phyloP scores from a whole-genome alignment of 73 alveolate genomes.

The Durusdinium trenchii region DNA sequence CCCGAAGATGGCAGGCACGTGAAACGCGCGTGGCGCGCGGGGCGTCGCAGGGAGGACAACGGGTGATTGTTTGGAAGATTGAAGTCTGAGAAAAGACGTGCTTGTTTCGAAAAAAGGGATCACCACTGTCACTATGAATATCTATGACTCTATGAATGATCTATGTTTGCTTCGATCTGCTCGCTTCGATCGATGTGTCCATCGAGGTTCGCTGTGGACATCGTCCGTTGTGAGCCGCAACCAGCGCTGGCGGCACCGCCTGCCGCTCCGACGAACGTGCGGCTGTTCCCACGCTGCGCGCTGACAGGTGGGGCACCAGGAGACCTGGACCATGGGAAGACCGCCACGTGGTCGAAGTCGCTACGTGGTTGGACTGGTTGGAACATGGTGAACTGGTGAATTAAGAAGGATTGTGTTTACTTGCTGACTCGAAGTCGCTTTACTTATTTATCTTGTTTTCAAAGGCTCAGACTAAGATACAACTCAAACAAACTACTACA shows the following conservation, averaged over 20 bases:
- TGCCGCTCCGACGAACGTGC: constrained; percentile 58
- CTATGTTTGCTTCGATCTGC: neutral
- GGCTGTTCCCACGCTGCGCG: constrained; percentile 64
- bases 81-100: neutral
- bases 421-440: too few species aligned
- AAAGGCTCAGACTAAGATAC: too few species aligned
- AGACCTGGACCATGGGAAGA: too few species aligned
- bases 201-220: constrained; percentile 38
- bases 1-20: constrained; percentile 24
- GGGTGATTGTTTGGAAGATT: neutral
- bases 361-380: too few species aligned
- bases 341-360: too few species aligned
- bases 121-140: neutral
- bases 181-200: neutral
- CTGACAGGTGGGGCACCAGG: constrained; percentile 63
- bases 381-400: too few species aligned
- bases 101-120: neutral
- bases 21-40: neutral
- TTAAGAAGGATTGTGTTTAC: too few species aligned
- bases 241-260: constrained; percentile 58
- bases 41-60: neutral
- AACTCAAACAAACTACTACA: too few species aligned
- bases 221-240: constrained; percentile 79
- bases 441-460: too few species aligned
- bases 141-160: neutral